Evolutionary conservation across 768 basidiomycete genomes (phyloP).

Genomic region (Harrya chromipes): DNA sequence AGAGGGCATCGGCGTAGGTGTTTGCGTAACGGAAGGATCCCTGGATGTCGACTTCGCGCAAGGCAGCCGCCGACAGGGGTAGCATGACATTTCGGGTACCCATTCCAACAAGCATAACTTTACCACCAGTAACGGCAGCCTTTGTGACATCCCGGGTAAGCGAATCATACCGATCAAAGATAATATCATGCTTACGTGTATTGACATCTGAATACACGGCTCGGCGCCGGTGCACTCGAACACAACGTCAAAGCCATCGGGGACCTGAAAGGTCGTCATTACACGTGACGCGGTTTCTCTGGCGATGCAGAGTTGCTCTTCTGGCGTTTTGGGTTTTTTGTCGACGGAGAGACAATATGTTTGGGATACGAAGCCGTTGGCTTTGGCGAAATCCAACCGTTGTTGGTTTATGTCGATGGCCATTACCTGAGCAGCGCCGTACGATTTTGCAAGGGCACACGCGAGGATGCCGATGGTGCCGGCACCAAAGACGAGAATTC

Average conservation of each 20-base stretch:
- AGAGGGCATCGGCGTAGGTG: conserved; percentile 85
- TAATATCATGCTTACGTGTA: conserved; percentile 61
- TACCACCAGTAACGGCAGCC: conserved; percentile 82
- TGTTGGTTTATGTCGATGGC: conserved; percentile 84
- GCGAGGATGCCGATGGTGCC: conserved; percentile 93
- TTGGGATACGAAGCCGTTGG: conserved; percentile 72
- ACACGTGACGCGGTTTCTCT: conserved; percentile 52
- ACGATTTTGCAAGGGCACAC: conserved; percentile 70
- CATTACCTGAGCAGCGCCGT: conserved; percentile 69
- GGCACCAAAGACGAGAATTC: conserved; percentile 86
- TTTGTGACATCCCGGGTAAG: conserved; percentile 32
- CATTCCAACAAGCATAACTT: conserved; percentile 95
- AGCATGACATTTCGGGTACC: conserved; percentile 78
- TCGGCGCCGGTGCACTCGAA: conserved; percentile 97
- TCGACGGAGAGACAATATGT: conserved; percentile 60
- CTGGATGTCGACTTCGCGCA: conserved; percentile 89
- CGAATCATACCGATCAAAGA: conserved; percentile 9
- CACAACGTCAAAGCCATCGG: conserved; percentile 87
- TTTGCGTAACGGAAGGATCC: conserved; percentile 91
- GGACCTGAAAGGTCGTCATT: conserved; percentile 52
- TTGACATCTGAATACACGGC: conserved; percentile 85
- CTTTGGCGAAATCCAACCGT: conserved; percentile 74
- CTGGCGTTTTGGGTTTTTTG: conserved; percentile 48
- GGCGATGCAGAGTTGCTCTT: conserved; percentile 58
- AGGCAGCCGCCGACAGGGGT: conserved; percentile 79